Conservation (phyloP, 2,329 filamentous ascomycete genomes). For the Cordyceps sp. region DNA sequence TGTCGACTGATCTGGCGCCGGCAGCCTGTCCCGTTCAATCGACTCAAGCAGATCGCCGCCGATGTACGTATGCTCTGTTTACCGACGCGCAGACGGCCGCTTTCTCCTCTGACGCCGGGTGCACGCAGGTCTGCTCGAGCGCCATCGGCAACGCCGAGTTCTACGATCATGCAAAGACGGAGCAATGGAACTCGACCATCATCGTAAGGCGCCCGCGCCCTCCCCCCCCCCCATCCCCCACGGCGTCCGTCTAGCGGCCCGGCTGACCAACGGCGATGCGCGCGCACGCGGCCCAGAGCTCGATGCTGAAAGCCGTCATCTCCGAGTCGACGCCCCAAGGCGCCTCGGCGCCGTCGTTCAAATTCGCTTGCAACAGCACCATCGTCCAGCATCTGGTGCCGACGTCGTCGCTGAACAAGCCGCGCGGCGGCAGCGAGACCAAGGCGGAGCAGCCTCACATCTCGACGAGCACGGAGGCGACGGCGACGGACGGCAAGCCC, state of each 20-base stretch:
- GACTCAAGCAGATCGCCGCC: slow-evolving; percentile 71
- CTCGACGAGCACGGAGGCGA: slow-evolving; percentile 35
- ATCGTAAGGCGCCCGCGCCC: too few relatives aligned
- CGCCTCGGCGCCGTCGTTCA: slow-evolving; percentile 50
- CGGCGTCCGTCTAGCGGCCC: too few relatives aligned
- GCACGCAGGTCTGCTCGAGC: slow-evolving; percentile 60
- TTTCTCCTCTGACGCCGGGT: neutral
- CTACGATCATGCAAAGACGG: slow-evolving; percentile 78
- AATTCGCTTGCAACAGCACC: slow-evolving; percentile 94
- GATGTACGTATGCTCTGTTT: slow-evolving; percentile 43
- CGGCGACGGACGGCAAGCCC: slow-evolving; percentile 46
- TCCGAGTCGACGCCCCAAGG: slow-evolving; percentile 49
- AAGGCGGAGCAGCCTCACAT: slow-evolving; percentile 33
- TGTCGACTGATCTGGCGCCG: too few relatives aligned
- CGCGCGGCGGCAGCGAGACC: slow-evolving; percentile 31
- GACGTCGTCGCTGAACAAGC: slow-evolving; percentile 45
- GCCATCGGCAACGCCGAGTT: slow-evolving; percentile 57
- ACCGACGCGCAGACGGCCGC: neutral
- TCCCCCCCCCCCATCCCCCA: too few relatives aligned
- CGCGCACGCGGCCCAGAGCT: slow-evolving; percentile 53
- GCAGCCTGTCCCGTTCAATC: slow-evolving; percentile 59
- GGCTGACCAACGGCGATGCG: neutral
- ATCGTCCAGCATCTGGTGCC: slow-evolving; percentile 86
- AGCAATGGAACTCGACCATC: slow-evolving; percentile 80
- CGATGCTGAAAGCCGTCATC: slow-evolving; percentile 61